Evolutionary conservation across 805 yeast species (phyloP), one percentile per base, ranked within the genome.

Genomic region (Millerago galiae): DNA sequence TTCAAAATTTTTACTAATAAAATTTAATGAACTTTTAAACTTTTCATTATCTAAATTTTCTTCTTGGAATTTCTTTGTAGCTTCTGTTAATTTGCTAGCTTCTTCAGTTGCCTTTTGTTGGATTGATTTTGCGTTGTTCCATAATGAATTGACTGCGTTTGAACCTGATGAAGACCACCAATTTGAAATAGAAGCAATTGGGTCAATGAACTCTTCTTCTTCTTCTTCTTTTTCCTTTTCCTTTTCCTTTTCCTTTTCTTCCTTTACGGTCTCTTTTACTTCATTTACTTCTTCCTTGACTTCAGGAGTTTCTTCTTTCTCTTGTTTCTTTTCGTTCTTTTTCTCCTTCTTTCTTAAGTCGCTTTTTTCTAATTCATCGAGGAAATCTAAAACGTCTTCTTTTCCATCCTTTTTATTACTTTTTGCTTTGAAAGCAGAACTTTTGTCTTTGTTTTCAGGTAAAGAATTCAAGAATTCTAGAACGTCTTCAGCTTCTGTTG

Each of bases 81-180:
- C 45, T 47, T 65, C 63, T 28, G 66, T 65, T 15, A 56, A 40
- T 41, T 56, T 50, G 13, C 50, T 29, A 15, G 58, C 54, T 45
- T 59, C 55, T 43, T 52, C 54, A 43, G 57, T 53, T 14, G 74
- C 61, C 51, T 71, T 58, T 39, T 68, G 60, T 33, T 68, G 65
- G 24, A 73, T 68, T 35, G 63, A 63, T 5, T 81, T 63, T 17
- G 88, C 81, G 11, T 81, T 70, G 10, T 79, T 84, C 88, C 89
- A 83, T 12, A 84, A 50, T 7, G 79, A 78, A 5, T 75, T 70
- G 2, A 82, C 87, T 24, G 77, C 77, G 3, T 73, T 67, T 2
- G 88, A 77, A 0, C 90, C 90, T 35, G 79, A 79, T 2, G 70
- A 69, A 3, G 77, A 74, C 88, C 89, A 83, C 93, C 95, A 84